These are phyloP conservation scores for Pyricularia sp. DNA, from an alignment of 2,329 filamentous ascomycete genomes.

Conservation along the genomic window DNA sequence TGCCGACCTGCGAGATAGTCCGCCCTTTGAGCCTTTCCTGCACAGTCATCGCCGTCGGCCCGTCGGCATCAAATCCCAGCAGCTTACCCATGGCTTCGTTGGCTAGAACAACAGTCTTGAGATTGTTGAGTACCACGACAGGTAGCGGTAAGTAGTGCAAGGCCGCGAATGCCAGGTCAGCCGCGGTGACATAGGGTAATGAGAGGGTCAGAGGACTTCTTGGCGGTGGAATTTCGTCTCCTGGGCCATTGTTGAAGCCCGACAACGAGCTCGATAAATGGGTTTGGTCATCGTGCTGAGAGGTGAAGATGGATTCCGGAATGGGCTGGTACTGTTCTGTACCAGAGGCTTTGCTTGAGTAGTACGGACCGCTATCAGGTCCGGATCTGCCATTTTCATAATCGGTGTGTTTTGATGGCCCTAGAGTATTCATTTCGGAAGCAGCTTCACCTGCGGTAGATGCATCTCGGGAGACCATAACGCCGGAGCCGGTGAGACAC, in stretches of 20 bases:
- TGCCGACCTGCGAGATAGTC: constrained; percentile 54
- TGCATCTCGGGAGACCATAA: neutral
- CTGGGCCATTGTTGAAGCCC: neutral
- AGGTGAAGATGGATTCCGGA: neutral
- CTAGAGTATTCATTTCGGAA: neutral
- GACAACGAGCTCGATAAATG: neutral
- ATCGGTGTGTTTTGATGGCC: neutral
- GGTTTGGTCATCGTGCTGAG: neutral
- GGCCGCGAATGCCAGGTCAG: constrained; percentile 50
- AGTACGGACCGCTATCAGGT: neutral
- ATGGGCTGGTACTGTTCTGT: neutral
- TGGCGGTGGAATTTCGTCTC: constrained; percentile 14
- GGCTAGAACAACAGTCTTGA: constrained; percentile 58
- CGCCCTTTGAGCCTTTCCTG: constrained; percentile 52
- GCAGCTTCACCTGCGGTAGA: neutral
- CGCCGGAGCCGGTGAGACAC: neutral
- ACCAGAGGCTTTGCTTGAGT: neutral
- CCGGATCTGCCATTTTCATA: neutral
- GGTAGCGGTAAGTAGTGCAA: constrained; percentile 65
- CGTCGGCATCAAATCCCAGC: constrained; percentile 41
- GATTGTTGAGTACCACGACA: constrained; percentile 51
- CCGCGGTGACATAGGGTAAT: constrained; percentile 35
- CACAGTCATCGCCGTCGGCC: constrained; percentile 25
- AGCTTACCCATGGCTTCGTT: constrained; percentile 65
- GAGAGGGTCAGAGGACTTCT: constrained; percentile 23